Conservation (phyloP, 2,329 filamentous ascomycete genomes). For the Calonectria montana region DNA sequence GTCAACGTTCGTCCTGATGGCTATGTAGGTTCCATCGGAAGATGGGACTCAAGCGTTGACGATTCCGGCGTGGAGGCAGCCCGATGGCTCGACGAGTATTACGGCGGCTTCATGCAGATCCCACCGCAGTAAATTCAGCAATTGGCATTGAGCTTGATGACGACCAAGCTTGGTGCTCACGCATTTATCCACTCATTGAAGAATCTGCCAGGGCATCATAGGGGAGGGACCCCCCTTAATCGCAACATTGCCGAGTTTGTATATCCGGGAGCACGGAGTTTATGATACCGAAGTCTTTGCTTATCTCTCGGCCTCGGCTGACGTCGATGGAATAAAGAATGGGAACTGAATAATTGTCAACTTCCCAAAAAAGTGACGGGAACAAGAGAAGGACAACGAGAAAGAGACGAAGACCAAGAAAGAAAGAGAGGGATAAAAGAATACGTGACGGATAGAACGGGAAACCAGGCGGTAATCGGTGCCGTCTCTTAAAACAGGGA, state of each 20-base stretch:
- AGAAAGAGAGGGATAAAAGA: not conserved
- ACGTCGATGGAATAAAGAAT: constrained; percentile 16
- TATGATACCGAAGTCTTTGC: constrained; percentile 30
- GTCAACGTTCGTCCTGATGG: constrained; percentile 79
- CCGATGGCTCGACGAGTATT: constrained; percentile 66
- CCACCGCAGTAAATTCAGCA: constrained; percentile 45
- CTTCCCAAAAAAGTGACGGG: constrained; percentile 17
- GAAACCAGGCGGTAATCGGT: constrained; percentile 21
- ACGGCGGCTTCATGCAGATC: constrained; percentile 64
- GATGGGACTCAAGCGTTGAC: constrained; percentile 64
- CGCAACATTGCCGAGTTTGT: constrained; percentile 35
- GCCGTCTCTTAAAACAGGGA: constrained; percentile 24
- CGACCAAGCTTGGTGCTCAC: constrained; percentile 28
- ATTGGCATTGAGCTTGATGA: constrained; percentile 31
- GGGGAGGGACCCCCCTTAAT: constrained; percentile 25
- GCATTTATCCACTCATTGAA: constrained; percentile 20
- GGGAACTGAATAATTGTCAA: constrained; percentile 22
- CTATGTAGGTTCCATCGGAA: constrained; percentile 74
- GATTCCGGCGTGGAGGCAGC: constrained; percentile 64
- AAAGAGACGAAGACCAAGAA: constrained; percentile 2
- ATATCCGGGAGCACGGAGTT: constrained; percentile 40
- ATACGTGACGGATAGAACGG: constrained; percentile 30
- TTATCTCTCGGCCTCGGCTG: constrained; percentile 26
- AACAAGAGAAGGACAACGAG: constrained; percentile 18
- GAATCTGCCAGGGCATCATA: constrained; percentile 22